phyloP scores from a whole-genome alignment of 192 early-diverging fungal genomes.

The Gigaspora rosea region DNA sequence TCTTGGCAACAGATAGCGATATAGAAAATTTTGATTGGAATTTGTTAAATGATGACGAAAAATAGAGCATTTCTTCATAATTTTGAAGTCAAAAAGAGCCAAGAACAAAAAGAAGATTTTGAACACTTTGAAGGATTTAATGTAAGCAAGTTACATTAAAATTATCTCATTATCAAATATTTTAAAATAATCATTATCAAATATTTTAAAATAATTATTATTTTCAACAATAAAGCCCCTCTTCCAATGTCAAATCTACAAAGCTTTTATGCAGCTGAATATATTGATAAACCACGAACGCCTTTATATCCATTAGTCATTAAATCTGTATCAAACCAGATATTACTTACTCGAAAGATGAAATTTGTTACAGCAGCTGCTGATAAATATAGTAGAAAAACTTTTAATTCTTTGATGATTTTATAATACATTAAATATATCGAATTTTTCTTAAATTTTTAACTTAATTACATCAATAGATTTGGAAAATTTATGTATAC shows the following conservation, averaged over 20 bases:
- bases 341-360: constrained; percentile 9
- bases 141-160: not conserved
- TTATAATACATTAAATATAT: not conserved
- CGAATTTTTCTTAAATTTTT: no score
- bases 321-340: constrained; percentile 21
- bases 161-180: not conserved
- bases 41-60: not conserved
- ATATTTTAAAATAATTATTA: not conserved
- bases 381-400: not conserved
- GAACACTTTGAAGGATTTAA: constrained; percentile 10
- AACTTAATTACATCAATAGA: no score
- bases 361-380: not conserved
- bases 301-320: not conserved
- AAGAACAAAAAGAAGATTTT: constrained; percentile 27
- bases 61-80: not conserved
- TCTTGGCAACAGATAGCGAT: not conserved
- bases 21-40: constrained; percentile 22
- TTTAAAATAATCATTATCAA: no score
- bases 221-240: not conserved
- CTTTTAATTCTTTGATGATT: not conserved
- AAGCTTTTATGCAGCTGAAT: not conserved
- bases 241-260: not conserved
- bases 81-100: constrained; percentile 25
- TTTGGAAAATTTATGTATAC: constrained; percentile 30
- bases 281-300: not conserved